Evolutionary conservation across 345 rosid genomes (phyloP), one percentile per base, ranked within the genome.

Genomic region (Ceriops tagal): DNA sequence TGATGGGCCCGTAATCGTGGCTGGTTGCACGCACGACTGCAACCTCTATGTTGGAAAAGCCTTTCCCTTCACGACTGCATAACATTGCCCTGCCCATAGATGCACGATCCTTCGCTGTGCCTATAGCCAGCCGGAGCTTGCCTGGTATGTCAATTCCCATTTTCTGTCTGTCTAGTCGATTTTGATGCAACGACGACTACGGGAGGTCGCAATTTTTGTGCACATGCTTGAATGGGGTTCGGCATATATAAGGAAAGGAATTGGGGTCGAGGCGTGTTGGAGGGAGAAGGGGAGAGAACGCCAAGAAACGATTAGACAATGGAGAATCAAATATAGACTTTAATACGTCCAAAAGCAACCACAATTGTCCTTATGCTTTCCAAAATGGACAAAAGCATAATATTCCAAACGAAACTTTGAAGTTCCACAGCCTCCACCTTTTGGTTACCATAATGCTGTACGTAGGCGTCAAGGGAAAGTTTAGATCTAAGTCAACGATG

Each of bases 11-110:
- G 61, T 75, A 55, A 67, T 86, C 85, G 62, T 92, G 96, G 61
- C 84, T 78, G 3, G 97, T 89, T 32, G 97, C 97, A 15, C 97
- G 88, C 31, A 92, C 77, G 57, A 92, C 89, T 0, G 97, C 89
- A 22, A 88, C 82, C 73, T 92, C 89, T 64, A 89, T 88, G 46
- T 83, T 84, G 46, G 85, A 82, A 77, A 88, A 79, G 11, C 81
- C 72, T 75, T 80, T 84, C 18, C 82, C 82, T 37, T 78, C 75
- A 61, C 76, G 77, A 61, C 76, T 83, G 77, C 75, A 74, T 53
- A 89, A 74, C 78, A 86, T 81, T 68, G 96, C 96, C 79, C 81
- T 89, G 65, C 96, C 92, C 4, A 92, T 86, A 16, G 97, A 79
- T 47, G 86, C 97, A 30, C 82, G 90, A 76, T 92, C 97, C 84